A percentile compares a stretch with the other conserved stretches of the same genome.
Conservation (phyloP, 140 eudicot species). For the Cichorium intybus region DNA sequence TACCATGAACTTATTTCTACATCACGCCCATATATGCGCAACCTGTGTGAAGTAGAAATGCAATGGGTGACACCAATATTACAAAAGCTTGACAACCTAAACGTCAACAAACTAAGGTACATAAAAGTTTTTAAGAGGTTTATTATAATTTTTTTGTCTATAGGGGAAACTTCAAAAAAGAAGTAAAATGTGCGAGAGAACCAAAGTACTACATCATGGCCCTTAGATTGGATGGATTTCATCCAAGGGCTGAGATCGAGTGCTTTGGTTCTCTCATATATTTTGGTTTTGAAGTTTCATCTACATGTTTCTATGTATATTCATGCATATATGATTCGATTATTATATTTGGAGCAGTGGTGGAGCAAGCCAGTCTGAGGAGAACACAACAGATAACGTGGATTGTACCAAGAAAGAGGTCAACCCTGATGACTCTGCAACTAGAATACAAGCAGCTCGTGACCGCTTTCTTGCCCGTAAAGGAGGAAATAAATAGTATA, state of each 20-base stretch:
- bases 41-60: constrained; percentile 91
- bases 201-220: too few species aligned
- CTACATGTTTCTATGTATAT: neutral
- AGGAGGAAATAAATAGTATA: constrained; percentile 32
- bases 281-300: too few species aligned
- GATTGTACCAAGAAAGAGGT: constrained; percentile 36
- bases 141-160: too few species aligned
- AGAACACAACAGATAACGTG: constrained; percentile 18
- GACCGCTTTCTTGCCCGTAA: constrained; percentile 91
- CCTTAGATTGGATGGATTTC: too few species aligned
- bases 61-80: constrained; percentile 74
- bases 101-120: constrained; percentile 75
- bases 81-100: constrained; percentile 72
- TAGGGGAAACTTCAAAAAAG: too few species aligned
- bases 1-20: constrained; percentile 91
- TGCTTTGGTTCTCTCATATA: too few species aligned
- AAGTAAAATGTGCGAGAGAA: too few species aligned
- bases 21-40: constrained; percentile 82
- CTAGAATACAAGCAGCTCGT: constrained; percentile 77
- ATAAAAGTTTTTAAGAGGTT: neutral
- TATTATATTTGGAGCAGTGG: constrained; percentile 57
- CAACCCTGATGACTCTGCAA: constrained; percentile 44
- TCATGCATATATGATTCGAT: constrained; percentile 1
- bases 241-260: too few species aligned
- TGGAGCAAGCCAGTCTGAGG: constrained; percentile 39